Evolutionary conservation across 148 eudicot species (phyloP).

Genomic region (Simmondsia chinensis): DNA sequence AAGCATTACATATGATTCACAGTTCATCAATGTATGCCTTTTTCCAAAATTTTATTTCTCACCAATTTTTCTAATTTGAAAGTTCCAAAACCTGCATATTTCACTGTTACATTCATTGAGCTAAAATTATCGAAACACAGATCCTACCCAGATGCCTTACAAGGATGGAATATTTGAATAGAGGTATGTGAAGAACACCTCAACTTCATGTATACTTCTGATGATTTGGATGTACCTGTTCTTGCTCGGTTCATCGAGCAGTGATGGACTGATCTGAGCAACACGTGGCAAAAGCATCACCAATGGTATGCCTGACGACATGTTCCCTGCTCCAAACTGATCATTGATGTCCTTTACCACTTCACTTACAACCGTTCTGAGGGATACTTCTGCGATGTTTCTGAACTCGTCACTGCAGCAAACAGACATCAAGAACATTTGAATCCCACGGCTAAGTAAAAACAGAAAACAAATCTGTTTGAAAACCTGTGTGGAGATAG

Average conservation of each 20-base stretch:
- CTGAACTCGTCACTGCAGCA: constrained; percentile 69
- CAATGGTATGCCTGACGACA: constrained; percentile 51
- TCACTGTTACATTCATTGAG: background rate
- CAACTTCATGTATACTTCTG: constrained; percentile 58
- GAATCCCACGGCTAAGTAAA: background rate
- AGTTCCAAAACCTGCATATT: background rate
- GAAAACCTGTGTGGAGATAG: too few species aligned
- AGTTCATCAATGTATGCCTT: too few species aligned
- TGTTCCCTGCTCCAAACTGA: constrained; percentile 36
- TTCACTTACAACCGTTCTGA: constrained; percentile 43
- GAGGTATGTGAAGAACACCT: constrained; percentile 80
- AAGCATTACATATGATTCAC: too few species aligned
- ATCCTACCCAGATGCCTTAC: constrained; percentile 1
- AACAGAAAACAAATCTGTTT: background rate
- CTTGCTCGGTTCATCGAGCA: constrained; percentile 56
- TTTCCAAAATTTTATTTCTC: background rate
- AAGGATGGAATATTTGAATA: constrained; percentile 42
- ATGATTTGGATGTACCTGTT: constrained; percentile 52
- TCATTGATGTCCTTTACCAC: constrained; percentile 43
- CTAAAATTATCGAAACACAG: background rate
- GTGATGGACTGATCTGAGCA: constrained; percentile 45
- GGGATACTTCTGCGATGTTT: constrained; percentile 53
- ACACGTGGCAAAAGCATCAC: constrained; percentile 67
- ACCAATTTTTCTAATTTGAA: constrained; percentile 1
- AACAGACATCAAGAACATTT: background rate